A percentile compares a stretch with the other conserved stretches of the same genome.
These are phyloP conservation scores for Scedosporium minutisporum DNA, from an alignment of 2,329 filamentous ascomycete species.

Conservation along the genomic window DNA sequence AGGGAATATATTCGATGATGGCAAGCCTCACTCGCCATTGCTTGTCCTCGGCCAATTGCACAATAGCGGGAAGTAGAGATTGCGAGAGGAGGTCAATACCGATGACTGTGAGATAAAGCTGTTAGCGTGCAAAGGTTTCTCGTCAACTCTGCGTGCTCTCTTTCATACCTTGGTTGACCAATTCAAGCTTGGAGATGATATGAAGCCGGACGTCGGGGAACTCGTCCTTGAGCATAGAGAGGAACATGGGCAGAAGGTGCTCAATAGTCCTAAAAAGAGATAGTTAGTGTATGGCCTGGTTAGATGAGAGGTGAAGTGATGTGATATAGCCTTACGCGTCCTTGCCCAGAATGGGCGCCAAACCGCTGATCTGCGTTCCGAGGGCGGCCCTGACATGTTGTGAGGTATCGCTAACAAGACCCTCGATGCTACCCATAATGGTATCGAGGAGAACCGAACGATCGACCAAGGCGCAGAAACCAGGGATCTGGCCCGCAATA, in stretches of 20 bases:
- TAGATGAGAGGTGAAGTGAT: background rate
- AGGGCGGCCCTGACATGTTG: slow-evolving; percentile 94
- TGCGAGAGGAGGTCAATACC: slow-evolving; percentile 95
- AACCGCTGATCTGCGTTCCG: slow-evolving; percentile 91
- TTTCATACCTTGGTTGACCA: slow-evolving; percentile 79
- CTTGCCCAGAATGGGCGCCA: slow-evolving; percentile 94
- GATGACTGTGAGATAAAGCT: slow-evolving; percentile 54
- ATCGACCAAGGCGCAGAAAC: slow-evolving; percentile 87
- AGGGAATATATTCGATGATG: slow-evolving; percentile 98
- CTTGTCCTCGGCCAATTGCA: slow-evolving; percentile 96
- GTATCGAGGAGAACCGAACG: slow-evolving; percentile 82
- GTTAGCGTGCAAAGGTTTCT: slow-evolving; percentile 11
- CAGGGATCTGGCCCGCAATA: slow-evolving; percentile 93
- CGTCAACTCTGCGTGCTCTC: background rate
- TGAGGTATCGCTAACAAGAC: slow-evolving; percentile 88
- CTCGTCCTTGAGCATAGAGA: slow-evolving; percentile 99
- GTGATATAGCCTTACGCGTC: slow-evolving; percentile 61
- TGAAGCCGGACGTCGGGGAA: slow-evolving; percentile 96
- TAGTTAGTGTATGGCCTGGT: slow-evolving; percentile 10
- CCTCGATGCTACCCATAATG: slow-evolving; percentile 93
- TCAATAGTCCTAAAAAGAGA: slow-evolving; percentile 65
- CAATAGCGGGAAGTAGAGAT: slow-evolving; percentile 91
- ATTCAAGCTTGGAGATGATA: slow-evolving; percentile 98
- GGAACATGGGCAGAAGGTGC: slow-evolving; percentile 95
- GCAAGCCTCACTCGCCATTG: slow-evolving; percentile 96